phyloP scores from a whole-genome alignment of 345 rosid genomes.

The Murraya koenigii region DNA sequence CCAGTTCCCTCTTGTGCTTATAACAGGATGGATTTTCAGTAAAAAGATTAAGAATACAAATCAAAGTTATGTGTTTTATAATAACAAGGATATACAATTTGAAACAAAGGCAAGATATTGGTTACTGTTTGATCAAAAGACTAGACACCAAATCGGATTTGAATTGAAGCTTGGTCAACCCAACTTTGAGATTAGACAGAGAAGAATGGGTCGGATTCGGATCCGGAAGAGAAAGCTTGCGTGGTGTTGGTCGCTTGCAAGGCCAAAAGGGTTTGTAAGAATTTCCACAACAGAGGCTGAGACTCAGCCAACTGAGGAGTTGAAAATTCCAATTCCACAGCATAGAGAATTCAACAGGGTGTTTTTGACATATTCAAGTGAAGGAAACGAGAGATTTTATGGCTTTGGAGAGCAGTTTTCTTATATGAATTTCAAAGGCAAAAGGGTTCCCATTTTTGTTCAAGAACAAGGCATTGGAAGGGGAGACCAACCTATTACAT shows the following conservation, averaged over 20 bases:
- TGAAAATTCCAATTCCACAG: slow-evolving; percentile 21
- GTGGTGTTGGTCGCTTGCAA: slow-evolving; percentile 34
- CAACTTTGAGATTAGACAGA: slow-evolving; percentile 16
- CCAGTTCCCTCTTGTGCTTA: slow-evolving; percentile 37
- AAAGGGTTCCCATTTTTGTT: slow-evolving; percentile 68
- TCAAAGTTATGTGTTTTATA: slow-evolving; percentile 15
- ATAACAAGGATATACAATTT: slow-evolving; percentile 4
- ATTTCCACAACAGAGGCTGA: slow-evolving; percentile 42
- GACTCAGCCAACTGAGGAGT: slow-evolving; percentile 5
- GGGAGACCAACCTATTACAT: slow-evolving; percentile 74
- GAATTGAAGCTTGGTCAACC: slow-evolving; percentile 43
- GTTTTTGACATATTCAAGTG: slow-evolving; percentile 58
- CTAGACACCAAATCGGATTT: slow-evolving; percentile 45
- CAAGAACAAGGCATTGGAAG: slow-evolving; percentile 86
- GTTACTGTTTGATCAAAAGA: slow-evolving; percentile 52
- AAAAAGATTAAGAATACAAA: slow-evolving; percentile 23
- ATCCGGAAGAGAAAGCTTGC: slow-evolving; percentile 31
- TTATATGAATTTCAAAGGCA: slow-evolving; percentile 68
- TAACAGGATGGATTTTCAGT: slow-evolving; percentile 48
- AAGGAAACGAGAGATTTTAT: slow-evolving; percentile 53
- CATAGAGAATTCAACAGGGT: slow-evolving; percentile 43
- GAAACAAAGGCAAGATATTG: slow-evolving; percentile 40
- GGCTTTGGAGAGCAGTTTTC: slow-evolving; percentile 80
- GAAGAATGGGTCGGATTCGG: slow-evolving; percentile 28
- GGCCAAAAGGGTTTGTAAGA: slow-evolving; percentile 34